Percentiles rank a stretch among this genome's conserved stretches.
phyloP scores from a whole-genome alignment of 352 stramenopile species.

The Blastocystis sp. region DNA sequence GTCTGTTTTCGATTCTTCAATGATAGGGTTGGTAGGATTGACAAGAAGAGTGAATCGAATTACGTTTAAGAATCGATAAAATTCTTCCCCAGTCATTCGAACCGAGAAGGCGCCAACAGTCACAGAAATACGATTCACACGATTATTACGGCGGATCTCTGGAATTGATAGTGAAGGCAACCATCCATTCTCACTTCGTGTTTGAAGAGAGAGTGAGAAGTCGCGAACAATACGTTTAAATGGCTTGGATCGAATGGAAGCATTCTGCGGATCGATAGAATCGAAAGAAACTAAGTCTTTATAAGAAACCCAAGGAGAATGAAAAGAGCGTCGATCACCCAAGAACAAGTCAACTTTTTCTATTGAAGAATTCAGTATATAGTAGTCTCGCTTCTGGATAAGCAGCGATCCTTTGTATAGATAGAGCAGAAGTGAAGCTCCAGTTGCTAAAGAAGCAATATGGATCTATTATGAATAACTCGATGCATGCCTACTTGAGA shows the following conservation, averaged over 20 bases:
- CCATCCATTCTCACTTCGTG: conserved; percentile 54
- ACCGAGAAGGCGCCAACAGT: not conserved
- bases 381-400: conserved; percentile 24
- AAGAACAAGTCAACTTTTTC: conserved; percentile 27
- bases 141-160: not conserved
- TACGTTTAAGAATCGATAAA: conserved; percentile 55
- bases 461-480: not conserved
- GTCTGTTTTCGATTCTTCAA: not conserved
- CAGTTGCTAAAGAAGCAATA: conserved; percentile 34
- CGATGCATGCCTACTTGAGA: not conserved
- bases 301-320: not conserved
- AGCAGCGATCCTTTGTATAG: conserved; percentile 46
- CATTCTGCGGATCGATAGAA: not conserved
- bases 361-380: not conserved
- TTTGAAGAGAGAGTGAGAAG: conserved; percentile 37
- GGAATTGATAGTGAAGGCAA: not conserved
- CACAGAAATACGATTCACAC: conserved; percentile 43
- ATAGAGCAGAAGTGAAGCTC: conserved; percentile 38
- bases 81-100: conserved; percentile 54
- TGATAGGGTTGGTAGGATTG: conserved; percentile 23
- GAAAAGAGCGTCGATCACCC: not conserved
- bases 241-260: not conserved
- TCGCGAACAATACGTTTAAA: conserved; percentile 53
- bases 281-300: not conserved
- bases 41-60: conserved; percentile 31